Base-by-base conservation (phyloP, 495 filamentous ascomycete genomes). In the Penicillium egyptiacum region DNA sequence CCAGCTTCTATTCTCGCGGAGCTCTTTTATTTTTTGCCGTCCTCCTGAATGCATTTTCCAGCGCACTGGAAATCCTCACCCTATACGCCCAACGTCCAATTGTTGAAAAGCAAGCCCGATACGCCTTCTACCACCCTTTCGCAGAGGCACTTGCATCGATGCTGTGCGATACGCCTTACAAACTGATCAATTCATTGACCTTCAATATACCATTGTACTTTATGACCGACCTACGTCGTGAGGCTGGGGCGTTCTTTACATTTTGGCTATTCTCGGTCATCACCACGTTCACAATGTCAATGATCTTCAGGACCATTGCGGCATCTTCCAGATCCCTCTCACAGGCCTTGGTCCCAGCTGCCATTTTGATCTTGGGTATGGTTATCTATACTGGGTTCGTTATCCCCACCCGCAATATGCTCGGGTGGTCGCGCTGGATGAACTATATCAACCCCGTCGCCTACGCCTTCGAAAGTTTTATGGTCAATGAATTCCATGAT, bases 21-120 rank as follows among this genome's bases (percentile, higher is more conserved):
- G 89, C 87, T 52, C 77, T 94, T 1, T 73, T 96, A 20, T 97
- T 94, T 80, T 96, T 96, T 65, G 88, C 90, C 30, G 84, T 93
- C 57, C 79, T 96, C 2, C 65, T 81, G 53, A 82, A 82, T 54
- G 74, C 78, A 1, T 65, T 83, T 12, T 75, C 66, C 30, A 70
- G 66, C 0, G 62, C 81, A 5, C 68, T 76, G 1, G 84, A 89
- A 61, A 85, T 88, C 65, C 78, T 81, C 41, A 73, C 55, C 17
- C 70, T 83, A 3, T 85, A 83, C 52, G 70, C 64, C 2, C 80
- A 85, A 61, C 76, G 83, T 4, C 79, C 83, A 4, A 39, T 39
- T 87, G 63, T 77, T 16, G 80, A 83, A 48, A 87, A 87, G 59
- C 85, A 88, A 26, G 69, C 71, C 4, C 73, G 71, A 1, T 88